phyloP scores from a whole-genome alignment of 2,329 filamentous ascomycete genomes.

The Penicillium paneum region DNA sequence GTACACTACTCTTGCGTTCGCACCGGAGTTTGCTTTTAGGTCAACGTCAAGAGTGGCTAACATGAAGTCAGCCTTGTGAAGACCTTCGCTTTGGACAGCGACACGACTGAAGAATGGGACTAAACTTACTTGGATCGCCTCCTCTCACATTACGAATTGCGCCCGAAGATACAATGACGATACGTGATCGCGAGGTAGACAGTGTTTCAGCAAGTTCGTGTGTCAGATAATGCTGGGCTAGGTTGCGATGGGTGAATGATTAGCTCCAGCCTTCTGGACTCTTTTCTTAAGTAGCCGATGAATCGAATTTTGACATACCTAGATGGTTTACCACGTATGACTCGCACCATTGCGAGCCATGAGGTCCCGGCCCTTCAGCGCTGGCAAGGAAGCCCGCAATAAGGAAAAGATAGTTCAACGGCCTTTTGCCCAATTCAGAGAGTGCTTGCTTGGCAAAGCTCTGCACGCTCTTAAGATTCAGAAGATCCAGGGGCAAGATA shows the following conservation, averaged over 20 bases:
- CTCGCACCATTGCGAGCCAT: constrained; percentile 26
- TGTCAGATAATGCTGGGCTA: constrained; percentile 24
- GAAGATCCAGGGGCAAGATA: constrained; percentile 22
- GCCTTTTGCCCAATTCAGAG: constrained; percentile 13
- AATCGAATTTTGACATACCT: constrained; percentile 9
- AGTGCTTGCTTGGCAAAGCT: constrained; percentile 21
- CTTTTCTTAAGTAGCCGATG: neutral
- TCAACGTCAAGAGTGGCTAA: constrained; percentile 25
- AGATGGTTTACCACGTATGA: constrained; percentile 25
- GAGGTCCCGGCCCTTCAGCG: constrained; percentile 19
- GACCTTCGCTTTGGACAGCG: too few species aligned
- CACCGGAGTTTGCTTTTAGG: constrained; percentile 22
- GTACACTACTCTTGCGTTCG: constrained; percentile 18
- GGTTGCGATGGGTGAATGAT: neutral
- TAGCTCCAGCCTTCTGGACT: neutral
- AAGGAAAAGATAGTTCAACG: constrained; percentile 21
- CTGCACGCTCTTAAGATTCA: constrained; percentile 21
- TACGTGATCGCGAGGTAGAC: constrained; percentile 18
- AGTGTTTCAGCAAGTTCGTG: constrained; percentile 19
- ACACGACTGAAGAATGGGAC: neutral
- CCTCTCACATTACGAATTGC: constrained; percentile 22
- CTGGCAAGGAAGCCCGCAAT: constrained; percentile 16
- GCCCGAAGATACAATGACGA: constrained; percentile 26
- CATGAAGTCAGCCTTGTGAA: neutral
- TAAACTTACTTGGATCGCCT: constrained; percentile 20